phyloP scores from a whole-genome alignment of 2,329 filamentous ascomycete genomes.

The Xylariaceae sp. region DNA sequence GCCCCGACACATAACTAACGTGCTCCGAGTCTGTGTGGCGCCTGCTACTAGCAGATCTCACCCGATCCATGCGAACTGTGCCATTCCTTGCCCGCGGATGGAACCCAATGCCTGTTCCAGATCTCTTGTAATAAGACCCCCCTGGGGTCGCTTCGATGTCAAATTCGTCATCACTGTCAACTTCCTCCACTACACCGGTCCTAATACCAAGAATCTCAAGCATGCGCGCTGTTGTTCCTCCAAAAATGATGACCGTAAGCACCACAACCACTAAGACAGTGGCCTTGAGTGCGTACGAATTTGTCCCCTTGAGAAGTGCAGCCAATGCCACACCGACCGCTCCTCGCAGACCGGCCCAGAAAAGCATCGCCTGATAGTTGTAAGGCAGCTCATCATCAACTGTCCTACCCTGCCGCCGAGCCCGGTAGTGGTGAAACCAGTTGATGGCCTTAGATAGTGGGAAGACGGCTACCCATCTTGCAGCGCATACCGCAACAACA shows the following conservation, averaged over 20 bases:
- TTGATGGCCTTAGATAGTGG: slow-evolving; percentile 88
- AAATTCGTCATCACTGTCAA: slow-evolving; percentile 97
- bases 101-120: slow-evolving; percentile 72
- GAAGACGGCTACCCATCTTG: slow-evolving; percentile 91
- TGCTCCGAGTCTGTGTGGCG: slow-evolving; percentile 27
- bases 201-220: slow-evolving; percentile 94
- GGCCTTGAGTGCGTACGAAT: slow-evolving; percentile 77
- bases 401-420: slow-evolving; percentile 68
- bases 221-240: slow-evolving; percentile 95
- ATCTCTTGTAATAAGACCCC: slow-evolving; percentile 76
- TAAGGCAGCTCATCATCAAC: slow-evolving; percentile 85
- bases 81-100: slow-evolving; percentile 61
- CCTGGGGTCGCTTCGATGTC: slow-evolving; percentile 78
- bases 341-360: slow-evolving; percentile 93
- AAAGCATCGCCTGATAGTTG: slow-evolving; percentile 99
- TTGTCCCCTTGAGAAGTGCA: slow-evolving; percentile 77
- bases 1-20: slow-evolving; percentile 50
- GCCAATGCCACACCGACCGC: slow-evolving; percentile 94
- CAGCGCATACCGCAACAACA: slow-evolving; percentile 84
- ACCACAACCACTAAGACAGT: slow-evolving; percentile 98
- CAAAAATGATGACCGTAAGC: slow-evolving; percentile 97
- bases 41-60: slow-evolving; percentile 32
- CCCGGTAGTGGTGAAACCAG: slow-evolving; percentile 84
- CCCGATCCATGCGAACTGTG: slow-evolving; percentile 53
- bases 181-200: slow-evolving; percentile 93